A percentile compares a stretch with the other conserved stretches of the same genome.
Conservation (phyloP, 345 rosid species). For the Eutrema japonicum region DNA sequence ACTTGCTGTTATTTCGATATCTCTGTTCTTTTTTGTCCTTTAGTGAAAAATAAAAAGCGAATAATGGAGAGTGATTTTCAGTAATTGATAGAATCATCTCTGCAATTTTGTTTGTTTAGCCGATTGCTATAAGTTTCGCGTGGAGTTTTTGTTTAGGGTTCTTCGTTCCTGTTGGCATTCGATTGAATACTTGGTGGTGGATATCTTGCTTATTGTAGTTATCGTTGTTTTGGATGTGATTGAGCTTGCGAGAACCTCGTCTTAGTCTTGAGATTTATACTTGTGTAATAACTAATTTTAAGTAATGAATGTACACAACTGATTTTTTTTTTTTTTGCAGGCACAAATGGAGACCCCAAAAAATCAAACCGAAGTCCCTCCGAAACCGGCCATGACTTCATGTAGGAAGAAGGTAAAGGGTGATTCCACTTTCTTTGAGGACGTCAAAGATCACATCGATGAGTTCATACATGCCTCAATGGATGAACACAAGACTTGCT, state of each 20-base stretch:
- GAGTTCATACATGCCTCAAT: slow-evolving; percentile 82
- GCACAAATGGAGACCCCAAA: slow-evolving; percentile 49
- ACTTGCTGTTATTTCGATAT: slow-evolving; percentile 4
- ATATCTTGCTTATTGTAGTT: not conserved
- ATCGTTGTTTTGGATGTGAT: not conserved
- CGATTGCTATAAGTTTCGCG: not conserved
- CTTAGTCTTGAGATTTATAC: not conserved
- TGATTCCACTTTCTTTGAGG: slow-evolving; percentile 75
- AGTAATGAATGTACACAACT: not conserved
- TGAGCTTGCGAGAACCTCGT: not conserved
- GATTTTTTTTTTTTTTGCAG: slow-evolving; percentile 11
- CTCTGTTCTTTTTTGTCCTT: no score
- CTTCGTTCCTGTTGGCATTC: slow-evolving; percentile 10
- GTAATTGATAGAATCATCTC: not conserved
- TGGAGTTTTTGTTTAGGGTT: not conserved
- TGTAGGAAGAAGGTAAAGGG: slow-evolving; percentile 76
- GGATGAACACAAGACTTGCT: slow-evolving; percentile 88
- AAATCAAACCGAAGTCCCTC: slow-evolving; percentile 35
- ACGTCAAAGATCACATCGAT: slow-evolving; percentile 82
- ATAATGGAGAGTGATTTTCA: not conserved
- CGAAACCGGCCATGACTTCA: slow-evolving; percentile 51
- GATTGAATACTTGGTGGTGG: slow-evolving; percentile 34
- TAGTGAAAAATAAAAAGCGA: not conserved
- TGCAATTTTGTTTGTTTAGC: not conserved
- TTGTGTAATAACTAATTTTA: not conserved